Base-by-base conservation (phyloP, 1,284 basidiomycete genomes). In the Ceratobasidium sp. region DNA sequence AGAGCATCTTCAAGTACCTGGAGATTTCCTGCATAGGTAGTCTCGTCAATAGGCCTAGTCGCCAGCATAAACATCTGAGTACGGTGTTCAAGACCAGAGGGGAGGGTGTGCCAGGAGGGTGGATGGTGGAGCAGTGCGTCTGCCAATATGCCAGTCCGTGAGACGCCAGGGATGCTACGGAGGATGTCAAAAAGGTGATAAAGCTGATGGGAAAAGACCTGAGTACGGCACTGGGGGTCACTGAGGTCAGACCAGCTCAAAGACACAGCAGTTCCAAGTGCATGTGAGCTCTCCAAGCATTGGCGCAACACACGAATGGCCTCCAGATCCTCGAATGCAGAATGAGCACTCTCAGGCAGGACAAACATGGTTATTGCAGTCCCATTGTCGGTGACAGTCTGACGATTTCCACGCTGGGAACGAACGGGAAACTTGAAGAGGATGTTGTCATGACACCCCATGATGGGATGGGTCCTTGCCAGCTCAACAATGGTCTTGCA, bases 361-460 rank as follows among this genome's bases (percentile, higher is more conserved):
- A 38, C 66, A 55, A 69, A 33, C n/a, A 55, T 55, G 5, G 66
- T 50, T 50, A 55, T 38, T 5, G 46, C 66, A n/a, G 66, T 69
- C 6, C 66, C 66, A 35, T 69, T 69, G 52, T 69, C 66, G 10
- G 48, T 55, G 23, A 20, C 20, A 35, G 46, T 38, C n/a, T 69
- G 66, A 30, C 23, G 44, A 38, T 69, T 33, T 12, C 46, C 66
- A 16, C 44, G 66, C 66, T 69, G 66, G 5, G 66, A 52, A 14
- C 33, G 27, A n/a, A 69, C 44, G 5, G 14, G 41, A 27, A 69
- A 69, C 18, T 14, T 44, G 10, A 69, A 4, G 27, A 38, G 66
- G n/a, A 69, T 69, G 30, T 69, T 69, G 66, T 69, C 46, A 46
- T 69, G 66, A 4, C 10, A 35, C n/a, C 44, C n/a, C 27, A 69